Evolutionary conservation across 2,329 filamentous ascomycete species (phyloP).

Genomic region (Lasiodiplodia gonubiensis): DNA sequence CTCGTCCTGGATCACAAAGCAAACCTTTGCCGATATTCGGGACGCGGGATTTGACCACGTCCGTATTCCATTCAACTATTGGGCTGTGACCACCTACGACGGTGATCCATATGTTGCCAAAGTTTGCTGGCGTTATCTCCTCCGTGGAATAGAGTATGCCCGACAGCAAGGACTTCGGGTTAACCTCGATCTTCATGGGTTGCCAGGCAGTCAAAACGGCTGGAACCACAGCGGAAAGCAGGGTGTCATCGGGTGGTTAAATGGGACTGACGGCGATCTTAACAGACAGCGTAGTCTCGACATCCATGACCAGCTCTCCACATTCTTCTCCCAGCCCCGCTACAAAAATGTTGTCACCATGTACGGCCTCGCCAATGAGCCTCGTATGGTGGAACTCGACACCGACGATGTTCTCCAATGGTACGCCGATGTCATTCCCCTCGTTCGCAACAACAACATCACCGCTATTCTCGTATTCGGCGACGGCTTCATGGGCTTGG

Average conservation of each 20-base stretch:
- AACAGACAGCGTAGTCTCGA: constrained; percentile 85
- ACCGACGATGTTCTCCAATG: constrained; percentile 73
- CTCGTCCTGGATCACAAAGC: constrained; percentile 81
- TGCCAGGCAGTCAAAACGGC: constrained; percentile 93
- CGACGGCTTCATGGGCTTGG: constrained; percentile 90
- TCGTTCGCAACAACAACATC: constrained; percentile 79
- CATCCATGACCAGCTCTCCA: constrained; percentile 82
- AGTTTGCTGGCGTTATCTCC: constrained; percentile 89
- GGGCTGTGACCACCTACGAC: constrained; percentile 85
- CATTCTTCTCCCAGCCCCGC: constrained; percentile 91
- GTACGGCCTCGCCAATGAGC: constrained; percentile 95
- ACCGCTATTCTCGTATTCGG: constrained; percentile 79
- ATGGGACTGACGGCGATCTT: constrained; percentile 79
- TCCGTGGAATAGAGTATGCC: constrained; percentile 91
- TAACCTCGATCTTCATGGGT: constrained; percentile 90
- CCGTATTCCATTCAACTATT: constrained; percentile 95
- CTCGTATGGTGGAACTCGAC: constrained; percentile 75
- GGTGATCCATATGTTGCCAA: constrained; percentile 86
- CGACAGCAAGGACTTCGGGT: constrained; percentile 90
- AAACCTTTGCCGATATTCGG: constrained; percentile 82
- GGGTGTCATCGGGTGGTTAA: constrained; percentile 84
- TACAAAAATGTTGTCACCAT: constrained; percentile 92
- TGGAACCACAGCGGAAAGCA: constrained; percentile 95
- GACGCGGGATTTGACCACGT: constrained; percentile 93
- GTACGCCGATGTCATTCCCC: constrained; percentile 74